A percentile compares a stretch with the other conserved stretches of the same genome.
Conservation (phyloP, 2,329 filamentous ascomycete species). For the Beauveria rudraprayagi region DNA sequence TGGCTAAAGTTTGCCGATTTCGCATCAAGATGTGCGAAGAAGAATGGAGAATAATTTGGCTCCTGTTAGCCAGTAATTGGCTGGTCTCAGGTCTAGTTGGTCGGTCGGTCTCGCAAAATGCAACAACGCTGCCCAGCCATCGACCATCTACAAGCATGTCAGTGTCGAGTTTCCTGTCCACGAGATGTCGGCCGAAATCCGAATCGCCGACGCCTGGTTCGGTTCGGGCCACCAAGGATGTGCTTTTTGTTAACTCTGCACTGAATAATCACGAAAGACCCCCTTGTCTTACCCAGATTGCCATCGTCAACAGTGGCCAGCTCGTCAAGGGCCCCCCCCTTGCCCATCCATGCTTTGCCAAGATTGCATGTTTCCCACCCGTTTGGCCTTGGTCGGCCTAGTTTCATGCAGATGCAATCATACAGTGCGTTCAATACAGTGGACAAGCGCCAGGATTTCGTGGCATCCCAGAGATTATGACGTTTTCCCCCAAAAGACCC, state of each 20-base stretch:
- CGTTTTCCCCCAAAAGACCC: neutral
- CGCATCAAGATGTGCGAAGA: too few species aligned
- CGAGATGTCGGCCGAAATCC: neutral
- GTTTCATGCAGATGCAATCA: conserved; percentile 4
- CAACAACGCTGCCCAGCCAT: too few species aligned
- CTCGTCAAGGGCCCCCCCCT: neutral
- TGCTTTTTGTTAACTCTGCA: too few species aligned
- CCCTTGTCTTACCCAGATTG: too few species aligned
- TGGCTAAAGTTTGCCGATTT: too few species aligned
- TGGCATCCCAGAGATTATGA: neutral
- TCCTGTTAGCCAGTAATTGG: too few species aligned
- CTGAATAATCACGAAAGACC: too few species aligned
- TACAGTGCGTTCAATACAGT: neutral
- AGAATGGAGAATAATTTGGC: too few species aligned
- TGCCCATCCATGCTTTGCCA: neutral
- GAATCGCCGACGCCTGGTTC: neutral
- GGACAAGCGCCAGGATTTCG: neutral
- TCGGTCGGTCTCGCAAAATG: too few species aligned
- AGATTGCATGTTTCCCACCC: neutral
- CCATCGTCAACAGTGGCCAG: neutral
- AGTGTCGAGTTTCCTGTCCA: neutral
- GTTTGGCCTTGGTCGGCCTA: neutral
- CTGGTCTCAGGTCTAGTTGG: too few species aligned
- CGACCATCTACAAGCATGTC: too few species aligned
- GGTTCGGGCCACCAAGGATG: neutral